Percentiles rank a stretch among this genome's conserved stretches.
phyloP scores from a whole-genome alignment of 164 flowering plant genomes.

The Vitis cinerea region DNA sequence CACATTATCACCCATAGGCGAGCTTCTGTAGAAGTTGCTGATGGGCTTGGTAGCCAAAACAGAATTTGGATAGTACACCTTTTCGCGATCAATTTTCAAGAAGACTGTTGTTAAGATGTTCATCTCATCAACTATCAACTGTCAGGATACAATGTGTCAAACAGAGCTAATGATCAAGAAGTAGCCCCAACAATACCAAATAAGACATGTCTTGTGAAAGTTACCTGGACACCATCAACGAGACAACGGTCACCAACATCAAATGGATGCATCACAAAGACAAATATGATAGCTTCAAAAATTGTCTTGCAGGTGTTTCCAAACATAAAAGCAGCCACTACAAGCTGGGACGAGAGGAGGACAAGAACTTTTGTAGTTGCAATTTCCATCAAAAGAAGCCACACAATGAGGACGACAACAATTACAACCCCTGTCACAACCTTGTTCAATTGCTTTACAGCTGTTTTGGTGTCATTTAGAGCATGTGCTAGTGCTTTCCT shows the following conservation, averaged over 20 bases:
- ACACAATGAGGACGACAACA: constrained; percentile 32
- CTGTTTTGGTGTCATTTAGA: constrained; percentile 59
- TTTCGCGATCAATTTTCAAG: constrained; percentile 51
- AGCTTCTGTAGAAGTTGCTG: constrained; percentile 60
- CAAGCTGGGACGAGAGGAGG: constrained; percentile 53
- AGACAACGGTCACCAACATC: constrained; percentile 71
- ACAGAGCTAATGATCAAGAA: neutral
- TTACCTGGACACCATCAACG: constrained; percentile 54
- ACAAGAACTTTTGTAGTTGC: constrained; percentile 64
- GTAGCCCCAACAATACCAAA: neutral
- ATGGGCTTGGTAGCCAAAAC: constrained; percentile 60
- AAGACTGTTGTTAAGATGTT: constrained; percentile 62
- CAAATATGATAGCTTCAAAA: constrained; percentile 60
- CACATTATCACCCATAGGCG: constrained; percentile 54
- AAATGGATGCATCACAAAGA: constrained; percentile 66
- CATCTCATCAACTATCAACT: constrained; percentile 72
- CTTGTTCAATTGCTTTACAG: constrained; percentile 53
- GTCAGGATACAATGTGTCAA: constrained; percentile 7
- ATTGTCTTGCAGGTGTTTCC: constrained; percentile 64
- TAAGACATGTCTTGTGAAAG: neutral
- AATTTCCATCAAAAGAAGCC: constrained; percentile 57
- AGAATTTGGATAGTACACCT: constrained; percentile 62
- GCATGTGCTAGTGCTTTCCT: constrained; percentile 61
- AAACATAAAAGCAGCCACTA: constrained; percentile 51
- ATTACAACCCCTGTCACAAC: constrained; percentile 43